Evolutionary conservation across 164 flowering plant species (phyloP).

Genomic region (Akebia trifoliata): DNA sequence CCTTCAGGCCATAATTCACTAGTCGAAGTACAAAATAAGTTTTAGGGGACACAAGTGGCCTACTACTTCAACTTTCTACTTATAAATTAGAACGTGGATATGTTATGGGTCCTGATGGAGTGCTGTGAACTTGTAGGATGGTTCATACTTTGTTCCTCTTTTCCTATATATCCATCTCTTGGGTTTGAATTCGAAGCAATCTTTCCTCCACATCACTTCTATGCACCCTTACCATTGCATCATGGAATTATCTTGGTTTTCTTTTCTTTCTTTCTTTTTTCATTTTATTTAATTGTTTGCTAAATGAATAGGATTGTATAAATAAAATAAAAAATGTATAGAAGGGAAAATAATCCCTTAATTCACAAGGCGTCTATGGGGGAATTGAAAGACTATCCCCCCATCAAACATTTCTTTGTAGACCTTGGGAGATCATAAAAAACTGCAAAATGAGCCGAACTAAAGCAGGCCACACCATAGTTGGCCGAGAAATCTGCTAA

Average conservation of each 20-base stretch:
- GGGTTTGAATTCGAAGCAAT: constrained; percentile 46
- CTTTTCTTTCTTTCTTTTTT: too few relatives aligned
- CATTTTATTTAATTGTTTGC: too few relatives aligned
- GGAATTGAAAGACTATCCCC: too few relatives aligned
- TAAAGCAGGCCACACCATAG: too few relatives aligned
- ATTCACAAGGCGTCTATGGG: too few relatives aligned
- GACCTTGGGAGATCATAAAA: too few relatives aligned
- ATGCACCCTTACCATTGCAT: constrained; percentile 51
- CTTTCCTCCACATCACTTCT: constrained; percentile 42
- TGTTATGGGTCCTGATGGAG: constrained; percentile 53
- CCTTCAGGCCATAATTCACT: constrained; percentile 51
- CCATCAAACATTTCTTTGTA: too few relatives aligned
- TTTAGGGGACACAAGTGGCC: constrained; percentile 42
- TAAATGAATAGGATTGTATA: too few relatives aligned
- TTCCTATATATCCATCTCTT: constrained; percentile 45
- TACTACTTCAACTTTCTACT: constrained; percentile 36
- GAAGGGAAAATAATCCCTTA: too few relatives aligned
- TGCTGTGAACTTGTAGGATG: constrained; percentile 34
- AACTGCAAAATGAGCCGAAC: too few relatives aligned
- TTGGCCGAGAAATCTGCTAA: too few relatives aligned
- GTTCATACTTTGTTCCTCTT: constrained; percentile 28
- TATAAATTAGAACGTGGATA: constrained; percentile 41
- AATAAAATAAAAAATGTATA: too few relatives aligned
- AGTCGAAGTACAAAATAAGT: constrained; percentile 41
- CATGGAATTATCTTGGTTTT: constrained; percentile 20